Base-by-base conservation (phyloP, 768 basidiomycete genomes). In the Hypholoma sublateritium region DNA sequence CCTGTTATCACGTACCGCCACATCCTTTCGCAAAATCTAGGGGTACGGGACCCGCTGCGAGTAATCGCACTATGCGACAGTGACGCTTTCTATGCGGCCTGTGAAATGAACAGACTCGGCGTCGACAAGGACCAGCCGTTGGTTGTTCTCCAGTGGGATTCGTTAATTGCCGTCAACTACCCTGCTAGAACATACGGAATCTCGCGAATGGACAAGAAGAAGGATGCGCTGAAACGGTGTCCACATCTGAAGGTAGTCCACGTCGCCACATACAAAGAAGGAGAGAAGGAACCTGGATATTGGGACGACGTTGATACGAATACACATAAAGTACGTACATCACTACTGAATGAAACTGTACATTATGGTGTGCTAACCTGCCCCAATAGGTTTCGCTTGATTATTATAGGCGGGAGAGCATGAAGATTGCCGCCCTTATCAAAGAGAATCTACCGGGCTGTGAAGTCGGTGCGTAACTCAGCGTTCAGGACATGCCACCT, bases 81-180 rank as follows among this genome's bases (percentile, higher is more conserved):
- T 70, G 91, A 91, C 73, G 91, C 89, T 0, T 94, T 89, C 67
- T 92, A 89, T 69, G 89, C 83, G 12, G 86, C 89, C 6, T 95
- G 91, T 74, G 95, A 97, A 71, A 89, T 88, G 73, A 81, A 91
- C 52, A 79, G 94, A 25, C 81, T 96, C 0, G 84, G 82, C 0
- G 74, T 91, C 2, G 73, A 74, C 44, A 79, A 80, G 41, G 77
- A 80, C 16, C 78, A 67, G 1, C 93, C 93, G 0, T 77, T 95
- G 11, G 91, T 93, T 5, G 93, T 94, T 5, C 80, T 88, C 43
- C 94, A 96, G 61, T 95, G 95, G 95, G 84, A 90, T 44, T 78
- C 84, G 14, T 68, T 95, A 52, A 98, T 99, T 57, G 97, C 97
- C 0, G 89, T 98, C 60, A 98, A 95, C 72, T 98, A 99, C 67